Percentiles rank a stretch among this genome's conserved stretches.
phyloP scores from a whole-genome alignment of 108 stramenopile species.

The Aureococcus anophagefferens region DNA sequence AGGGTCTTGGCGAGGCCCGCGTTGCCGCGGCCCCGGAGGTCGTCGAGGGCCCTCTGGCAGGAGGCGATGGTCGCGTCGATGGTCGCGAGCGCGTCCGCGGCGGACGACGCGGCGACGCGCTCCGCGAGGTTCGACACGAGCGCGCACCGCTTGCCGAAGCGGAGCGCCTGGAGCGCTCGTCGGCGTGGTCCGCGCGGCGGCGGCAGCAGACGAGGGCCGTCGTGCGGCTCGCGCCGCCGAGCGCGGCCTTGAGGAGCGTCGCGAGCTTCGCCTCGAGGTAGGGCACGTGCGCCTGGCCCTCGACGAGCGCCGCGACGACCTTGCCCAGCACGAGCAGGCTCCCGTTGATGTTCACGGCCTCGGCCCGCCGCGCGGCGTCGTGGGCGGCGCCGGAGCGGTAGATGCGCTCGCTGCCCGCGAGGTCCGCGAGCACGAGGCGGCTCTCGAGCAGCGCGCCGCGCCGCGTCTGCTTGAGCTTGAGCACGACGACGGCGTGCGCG shows the following conservation, averaged over 20 bases:
- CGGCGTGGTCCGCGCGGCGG: slow-evolving; percentile 14
- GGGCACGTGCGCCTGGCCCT: slow-evolving; percentile 21
- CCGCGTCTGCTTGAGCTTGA: slow-evolving; percentile 16
- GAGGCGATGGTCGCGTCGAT: slow-evolving; percentile 2
- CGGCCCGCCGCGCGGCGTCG: slow-evolving; percentile 12
- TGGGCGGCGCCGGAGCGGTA: slow-evolving; percentile 18
- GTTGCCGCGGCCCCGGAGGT: not conserved
- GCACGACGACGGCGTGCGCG: slow-evolving; percentile 25
- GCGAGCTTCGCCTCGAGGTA: slow-evolving; percentile 37
- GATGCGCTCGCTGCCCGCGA: slow-evolving; percentile 31
- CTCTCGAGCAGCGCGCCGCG: slow-evolving; percentile 5
- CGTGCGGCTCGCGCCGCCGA: slow-evolving; percentile 27
- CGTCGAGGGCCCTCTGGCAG: slow-evolving; percentile 1
- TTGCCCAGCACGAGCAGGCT: slow-evolving; percentile 25
- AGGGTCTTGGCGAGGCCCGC: too few species aligned
- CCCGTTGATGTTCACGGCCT: slow-evolving; percentile 34
- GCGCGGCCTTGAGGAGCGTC: slow-evolving; percentile 19
- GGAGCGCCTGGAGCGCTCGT: slow-evolving; percentile 23
- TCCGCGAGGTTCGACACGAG: slow-evolving; percentile 11
- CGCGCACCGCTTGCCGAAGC: slow-evolving; percentile 36
- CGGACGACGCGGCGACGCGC: not conserved
- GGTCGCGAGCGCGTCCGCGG: slow-evolving; percentile 1
- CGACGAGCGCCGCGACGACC: slow-evolving; percentile 22
- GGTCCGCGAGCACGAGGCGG: slow-evolving; percentile 25
- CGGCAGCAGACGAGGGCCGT: slow-evolving; percentile 25